Conservation (phyloP, 2,329 filamentous ascomycete genomes). For the Ilyonectria destructans region DNA sequence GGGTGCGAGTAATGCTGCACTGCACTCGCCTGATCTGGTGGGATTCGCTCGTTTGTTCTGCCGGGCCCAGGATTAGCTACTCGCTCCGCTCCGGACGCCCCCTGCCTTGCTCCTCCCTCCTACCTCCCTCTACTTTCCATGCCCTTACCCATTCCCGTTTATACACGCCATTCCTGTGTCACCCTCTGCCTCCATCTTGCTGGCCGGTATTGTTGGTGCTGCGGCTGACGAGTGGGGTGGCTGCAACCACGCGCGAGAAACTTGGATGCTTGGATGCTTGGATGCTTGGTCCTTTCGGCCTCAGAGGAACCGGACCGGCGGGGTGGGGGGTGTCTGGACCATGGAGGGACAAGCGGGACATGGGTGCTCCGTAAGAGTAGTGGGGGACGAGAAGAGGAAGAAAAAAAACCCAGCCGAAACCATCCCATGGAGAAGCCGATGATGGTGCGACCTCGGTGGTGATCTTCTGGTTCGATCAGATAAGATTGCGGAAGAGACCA, state of each 20-base stretch:
- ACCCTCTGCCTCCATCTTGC: constrained; percentile 17
- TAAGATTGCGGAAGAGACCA: constrained; percentile 36
- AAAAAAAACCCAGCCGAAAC: constrained; percentile 10
- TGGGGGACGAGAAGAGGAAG: constrained; percentile 10
- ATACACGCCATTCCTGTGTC: constrained; percentile 9
- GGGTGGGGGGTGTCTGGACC: constrained; percentile 34
- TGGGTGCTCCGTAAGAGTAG: not conserved
- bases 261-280: constrained; percentile 7
- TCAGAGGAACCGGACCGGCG: constrained; percentile 30
- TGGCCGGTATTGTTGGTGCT: not conserved
- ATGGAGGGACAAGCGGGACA: constrained; percentile 12
- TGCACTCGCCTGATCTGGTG: constrained; percentile 8
- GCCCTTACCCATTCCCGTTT: constrained; percentile 2
- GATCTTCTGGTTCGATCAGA: constrained; percentile 59
- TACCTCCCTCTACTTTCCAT: constrained; percentile 2
- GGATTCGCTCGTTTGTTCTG: constrained; percentile 8
- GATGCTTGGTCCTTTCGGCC: constrained; percentile 12
- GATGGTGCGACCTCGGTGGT: constrained; percentile 52
- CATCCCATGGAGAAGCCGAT: constrained; percentile 25
- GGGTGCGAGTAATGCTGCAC: constrained; percentile 1
- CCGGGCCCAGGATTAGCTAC: constrained; percentile 8
- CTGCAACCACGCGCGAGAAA: constrained; percentile 26
- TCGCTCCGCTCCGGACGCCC: constrained; percentile 28
- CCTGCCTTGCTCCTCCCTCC: constrained; percentile 3
- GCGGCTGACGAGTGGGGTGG: constrained; percentile 36